phyloP scores from a whole-genome alignment of 768 basidiomycete species.

The Leccinum variicolor region DNA sequence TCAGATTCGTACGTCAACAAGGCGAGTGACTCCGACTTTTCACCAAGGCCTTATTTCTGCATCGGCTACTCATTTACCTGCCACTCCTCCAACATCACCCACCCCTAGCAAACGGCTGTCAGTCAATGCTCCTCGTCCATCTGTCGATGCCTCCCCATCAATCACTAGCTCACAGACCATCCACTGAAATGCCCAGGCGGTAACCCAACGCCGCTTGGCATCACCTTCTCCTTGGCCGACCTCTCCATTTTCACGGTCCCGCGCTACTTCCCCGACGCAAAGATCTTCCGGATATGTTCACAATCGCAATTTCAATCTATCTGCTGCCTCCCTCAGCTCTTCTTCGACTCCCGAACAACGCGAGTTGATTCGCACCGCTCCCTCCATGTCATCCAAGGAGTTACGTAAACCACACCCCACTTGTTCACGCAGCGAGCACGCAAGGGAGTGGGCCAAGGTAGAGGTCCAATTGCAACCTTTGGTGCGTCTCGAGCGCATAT shows the following conservation, averaged over 20 bases:
- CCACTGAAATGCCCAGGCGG: slow-evolving; percentile 18
- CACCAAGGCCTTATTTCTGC: slow-evolving; percentile 43
- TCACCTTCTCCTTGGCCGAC: slow-evolving; percentile 37
- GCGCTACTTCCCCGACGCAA: slow-evolving; percentile 46
- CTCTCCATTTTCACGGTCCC: slow-evolving; percentile 45
- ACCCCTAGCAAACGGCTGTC: slow-evolving; percentile 28
- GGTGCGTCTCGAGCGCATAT: slow-evolving; percentile 67
- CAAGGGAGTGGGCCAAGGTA: slow-evolving; percentile 71
- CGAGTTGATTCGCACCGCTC: slow-evolving; percentile 65
- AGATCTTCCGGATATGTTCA: slow-evolving; percentile 42
- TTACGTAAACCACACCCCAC: slow-evolving; percentile 56
- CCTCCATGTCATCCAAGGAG: slow-evolving; percentile 63
- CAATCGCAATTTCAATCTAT: slow-evolving; percentile 56
- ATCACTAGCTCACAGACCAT: slow-evolving; percentile 35
- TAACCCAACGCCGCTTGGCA: slow-evolving; percentile 20
- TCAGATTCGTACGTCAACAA: slow-evolving; percentile 39
- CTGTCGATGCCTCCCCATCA: slow-evolving; percentile 33
- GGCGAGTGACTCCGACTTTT: slow-evolving; percentile 40
- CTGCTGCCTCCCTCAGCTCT: slow-evolving; percentile 51
- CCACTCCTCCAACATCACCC: slow-evolving; percentile 30
- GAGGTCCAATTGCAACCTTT: slow-evolving; percentile 62
- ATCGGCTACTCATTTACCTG: slow-evolving; percentile 52
- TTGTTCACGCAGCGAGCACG: slow-evolving; percentile 46
- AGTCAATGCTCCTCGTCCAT: slow-evolving; percentile 19
- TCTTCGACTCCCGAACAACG: slow-evolving; percentile 57